These are phyloP conservation scores for Collybiopsis luxurians DNA, from an alignment of 768 basidiomycete genomes.

Conservation along the genomic window DNA sequence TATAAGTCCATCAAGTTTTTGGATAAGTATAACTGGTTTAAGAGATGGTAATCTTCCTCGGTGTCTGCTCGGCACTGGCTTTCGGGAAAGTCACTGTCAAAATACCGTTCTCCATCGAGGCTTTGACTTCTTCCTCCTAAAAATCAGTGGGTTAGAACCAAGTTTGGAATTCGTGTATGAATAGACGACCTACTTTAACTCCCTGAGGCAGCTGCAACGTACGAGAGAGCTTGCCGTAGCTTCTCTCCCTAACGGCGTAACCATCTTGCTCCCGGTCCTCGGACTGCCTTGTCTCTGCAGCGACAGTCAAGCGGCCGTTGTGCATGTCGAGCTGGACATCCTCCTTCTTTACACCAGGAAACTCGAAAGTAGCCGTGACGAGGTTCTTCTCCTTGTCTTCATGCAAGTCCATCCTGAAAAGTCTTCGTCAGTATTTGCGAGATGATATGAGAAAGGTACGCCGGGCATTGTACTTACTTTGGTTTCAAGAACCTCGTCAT, in stretches of 20 bases:
- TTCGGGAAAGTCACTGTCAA: constrained; percentile 55
- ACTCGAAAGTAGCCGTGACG: constrained; percentile 55
- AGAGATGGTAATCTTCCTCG: constrained; percentile 27
- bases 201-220: constrained; percentile 49
- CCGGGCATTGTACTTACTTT: constrained; percentile 19
- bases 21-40: too few species aligned
- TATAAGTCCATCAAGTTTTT: too few species aligned
- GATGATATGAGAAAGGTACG: background rate
- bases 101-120: constrained; percentile 50
- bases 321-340: constrained; percentile 51
- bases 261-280: constrained; percentile 31
- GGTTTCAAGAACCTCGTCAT: constrained; percentile 26
- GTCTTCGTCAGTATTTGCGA: too few species aligned
- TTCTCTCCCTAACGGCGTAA: constrained; percentile 46
- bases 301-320: constrained; percentile 46
- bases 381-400: constrained; percentile 44
- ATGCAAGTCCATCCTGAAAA: constrained; percentile 51
- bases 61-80: constrained; percentile 27
- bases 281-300: constrained; percentile 41
- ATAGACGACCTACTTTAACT: constrained; percentile 41
- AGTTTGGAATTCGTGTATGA: constrained; percentile 14
- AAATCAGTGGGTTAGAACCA: background rate
- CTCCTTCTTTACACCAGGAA: constrained; percentile 53
- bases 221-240: constrained; percentile 42
- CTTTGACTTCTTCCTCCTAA: constrained; percentile 30